Evolutionary conservation across 108 stramenopile species (phyloP).

Genomic region (Chaetoceros tenuissimus): DNA sequence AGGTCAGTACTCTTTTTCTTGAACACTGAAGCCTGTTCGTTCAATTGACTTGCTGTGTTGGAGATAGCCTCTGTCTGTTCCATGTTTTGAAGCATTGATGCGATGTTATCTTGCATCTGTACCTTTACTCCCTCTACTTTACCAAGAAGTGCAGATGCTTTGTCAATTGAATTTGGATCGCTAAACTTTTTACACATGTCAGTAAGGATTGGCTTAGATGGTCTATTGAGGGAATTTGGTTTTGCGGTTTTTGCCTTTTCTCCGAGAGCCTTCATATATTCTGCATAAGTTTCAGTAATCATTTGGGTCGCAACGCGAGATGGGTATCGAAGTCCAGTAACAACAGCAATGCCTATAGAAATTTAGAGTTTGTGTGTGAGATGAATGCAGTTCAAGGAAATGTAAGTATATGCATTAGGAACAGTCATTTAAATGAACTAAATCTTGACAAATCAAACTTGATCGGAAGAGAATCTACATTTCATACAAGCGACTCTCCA

Average conservation of each 20-base stretch:
- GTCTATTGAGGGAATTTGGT: constrained; percentile 64
- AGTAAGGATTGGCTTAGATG: constrained; percentile 55
- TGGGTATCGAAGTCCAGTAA: constrained; percentile 77
- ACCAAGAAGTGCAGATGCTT: constrained; percentile 55
- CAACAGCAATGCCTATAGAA: constrained; percentile 67
- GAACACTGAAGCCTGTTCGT: constrained; percentile 85
- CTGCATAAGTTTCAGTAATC: constrained; percentile 62
- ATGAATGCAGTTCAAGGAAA: background rate
- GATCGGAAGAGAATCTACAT: background rate
- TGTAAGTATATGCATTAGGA: too few species aligned
- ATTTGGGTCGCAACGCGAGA: constrained; percentile 76
- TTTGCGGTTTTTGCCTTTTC: constrained; percentile 62
- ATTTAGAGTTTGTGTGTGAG: too few species aligned
- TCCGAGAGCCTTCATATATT: constrained; percentile 55
- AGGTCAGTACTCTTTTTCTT: constrained; percentile 76
- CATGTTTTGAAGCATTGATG: constrained; percentile 79
- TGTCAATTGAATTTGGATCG: constrained; percentile 80
- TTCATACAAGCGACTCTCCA: background rate
- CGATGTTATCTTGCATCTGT: constrained; percentile 83
- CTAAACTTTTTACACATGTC: constrained; percentile 71
- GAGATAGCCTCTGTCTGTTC: constrained; percentile 77
- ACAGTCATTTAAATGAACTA: too few species aligned
- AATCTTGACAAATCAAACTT: background rate
- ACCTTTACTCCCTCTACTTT: constrained; percentile 82
- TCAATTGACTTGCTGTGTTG: constrained; percentile 74